Percentiles rank a stretch among this genome's conserved stretches.
Evolutionary conservation across 495 filamentous ascomycete species (phyloP).

Genomic region (Tetracladium marchalianum): DNA sequence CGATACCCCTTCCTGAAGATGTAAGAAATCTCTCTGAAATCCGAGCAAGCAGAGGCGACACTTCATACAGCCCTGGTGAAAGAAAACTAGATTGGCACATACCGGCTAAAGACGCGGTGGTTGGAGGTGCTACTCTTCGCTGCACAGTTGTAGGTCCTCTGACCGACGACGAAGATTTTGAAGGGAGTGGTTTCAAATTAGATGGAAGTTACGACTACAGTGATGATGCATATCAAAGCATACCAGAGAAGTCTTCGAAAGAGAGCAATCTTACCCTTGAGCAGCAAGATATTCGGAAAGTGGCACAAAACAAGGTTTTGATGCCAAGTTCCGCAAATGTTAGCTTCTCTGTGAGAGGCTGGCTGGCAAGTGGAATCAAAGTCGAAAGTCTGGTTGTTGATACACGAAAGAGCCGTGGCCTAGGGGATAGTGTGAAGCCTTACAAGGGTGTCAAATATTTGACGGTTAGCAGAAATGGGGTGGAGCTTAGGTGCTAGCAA

Average conservation of each 20-base stretch:
- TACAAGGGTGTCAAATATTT: constrained; percentile 99
- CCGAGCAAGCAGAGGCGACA: constrained; percentile 74
- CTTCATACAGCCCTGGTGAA: constrained; percentile 63
- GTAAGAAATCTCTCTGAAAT: constrained; percentile 87
- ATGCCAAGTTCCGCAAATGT: constrained; percentile 88
- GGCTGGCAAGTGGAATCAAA: constrained; percentile 88
- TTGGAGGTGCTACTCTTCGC: constrained; percentile 62
- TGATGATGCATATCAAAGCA: constrained; percentile 44
- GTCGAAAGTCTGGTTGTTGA: constrained; percentile 86
- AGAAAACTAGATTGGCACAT: constrained; percentile 76
- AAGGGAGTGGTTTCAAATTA: constrained; percentile 36
- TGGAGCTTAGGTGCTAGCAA: constrained; percentile 48
- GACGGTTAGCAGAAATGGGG: constrained; percentile 74
- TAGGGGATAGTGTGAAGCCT: constrained; percentile 82
- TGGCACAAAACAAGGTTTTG: constrained; percentile 63
- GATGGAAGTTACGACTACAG: constrained; percentile 45
- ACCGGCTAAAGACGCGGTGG: constrained; percentile 51
- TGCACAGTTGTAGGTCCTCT: constrained; percentile 68
- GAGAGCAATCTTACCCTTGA: constrained; percentile 23
- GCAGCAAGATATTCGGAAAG: constrained; percentile 38
- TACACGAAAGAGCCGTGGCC: constrained; percentile 69
- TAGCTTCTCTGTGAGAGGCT: constrained; percentile 87
- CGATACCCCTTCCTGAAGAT: constrained; percentile 66
- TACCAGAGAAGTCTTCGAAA: constrained; percentile 31
- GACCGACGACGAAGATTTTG: constrained; percentile 51